Conservation (phyloP, 163 green algal genomes). For the Prototheca cutis region DNA sequence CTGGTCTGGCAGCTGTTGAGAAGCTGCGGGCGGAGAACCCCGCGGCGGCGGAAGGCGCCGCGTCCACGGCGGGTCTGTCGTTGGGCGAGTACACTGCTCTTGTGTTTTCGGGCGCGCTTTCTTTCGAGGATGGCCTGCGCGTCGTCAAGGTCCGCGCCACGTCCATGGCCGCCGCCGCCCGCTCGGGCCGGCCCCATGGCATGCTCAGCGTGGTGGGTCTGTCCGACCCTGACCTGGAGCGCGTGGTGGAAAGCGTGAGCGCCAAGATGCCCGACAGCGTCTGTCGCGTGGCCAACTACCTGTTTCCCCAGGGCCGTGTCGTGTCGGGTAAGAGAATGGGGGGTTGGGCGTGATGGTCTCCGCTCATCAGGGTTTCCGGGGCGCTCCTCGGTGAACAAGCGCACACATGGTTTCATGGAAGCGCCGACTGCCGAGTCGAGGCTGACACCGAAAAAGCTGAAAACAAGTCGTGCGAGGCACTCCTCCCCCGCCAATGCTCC, state of each 20-base stretch:
- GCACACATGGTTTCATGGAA: too few species aligned
- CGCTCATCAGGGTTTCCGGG: too few species aligned
- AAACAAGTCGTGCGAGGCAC: too few species aligned
- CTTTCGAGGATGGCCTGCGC: conserved; percentile 79
- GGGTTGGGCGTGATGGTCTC: too few species aligned
- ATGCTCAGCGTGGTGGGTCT: conserved; percentile 97
- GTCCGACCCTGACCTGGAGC: conserved; percentile 39
- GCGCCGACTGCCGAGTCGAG: too few species aligned
- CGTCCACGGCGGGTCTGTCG: conserved; percentile 70
- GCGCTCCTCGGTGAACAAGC: too few species aligned
- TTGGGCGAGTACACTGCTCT: conserved; percentile 91
- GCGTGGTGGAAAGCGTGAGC: conserved; percentile 81
- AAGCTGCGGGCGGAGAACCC: conserved; percentile 41
- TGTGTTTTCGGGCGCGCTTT: conserved; percentile 74
- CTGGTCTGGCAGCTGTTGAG: conserved; percentile 77
- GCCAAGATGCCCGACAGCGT: conserved; percentile 47
- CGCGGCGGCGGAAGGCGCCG: conserved; percentile 40
- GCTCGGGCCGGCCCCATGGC: conserved; percentile 56
- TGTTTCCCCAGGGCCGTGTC: conserved; percentile 84
- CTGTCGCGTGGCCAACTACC: conserved; percentile 77
- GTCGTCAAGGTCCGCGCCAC: conserved; percentile 91
- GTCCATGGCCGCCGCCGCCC: conserved; percentile 92
- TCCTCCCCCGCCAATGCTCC: too few species aligned
- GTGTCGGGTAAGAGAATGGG: conserved; percentile 51
- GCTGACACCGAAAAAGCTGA: too few species aligned